Evolutionary conservation across 2,329 filamentous ascomycete genomes (phyloP).

Genomic region (Corniculantispora saksenae): DNA sequence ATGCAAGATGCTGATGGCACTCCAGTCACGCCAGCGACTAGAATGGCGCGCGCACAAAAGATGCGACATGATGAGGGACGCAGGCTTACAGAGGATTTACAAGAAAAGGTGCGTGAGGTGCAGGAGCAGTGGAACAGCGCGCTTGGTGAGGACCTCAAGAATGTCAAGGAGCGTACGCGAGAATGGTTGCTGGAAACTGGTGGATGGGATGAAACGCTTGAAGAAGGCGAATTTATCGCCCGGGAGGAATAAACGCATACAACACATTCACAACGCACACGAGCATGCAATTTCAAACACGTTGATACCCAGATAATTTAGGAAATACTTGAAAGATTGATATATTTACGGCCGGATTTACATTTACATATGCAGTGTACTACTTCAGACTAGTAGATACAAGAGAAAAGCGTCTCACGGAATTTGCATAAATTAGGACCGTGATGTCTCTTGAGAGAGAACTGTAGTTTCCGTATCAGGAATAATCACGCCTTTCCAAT

Average conservation of each 20-base stretch:
- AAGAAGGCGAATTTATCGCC: slow-evolving; percentile 55
- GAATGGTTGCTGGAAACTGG: slow-evolving; percentile 72
- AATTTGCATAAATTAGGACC: background rate
- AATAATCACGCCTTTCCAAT: background rate
- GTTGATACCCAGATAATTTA: slow-evolving; percentile 33
- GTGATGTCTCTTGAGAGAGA: background rate
- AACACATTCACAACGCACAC: slow-evolving; percentile 1
- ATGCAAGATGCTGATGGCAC: slow-evolving; percentile 43
- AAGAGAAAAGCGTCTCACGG: background rate
- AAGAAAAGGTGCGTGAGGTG: slow-evolving; percentile 89
- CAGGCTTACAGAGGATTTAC: slow-evolving; percentile 78
- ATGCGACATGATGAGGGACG: slow-evolving; percentile 68
- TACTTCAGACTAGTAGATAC: background rate
- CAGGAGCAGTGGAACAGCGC: slow-evolving; percentile 90
- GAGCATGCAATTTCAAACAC: slow-evolving; percentile 2
- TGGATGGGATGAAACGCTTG: slow-evolving; percentile 83
- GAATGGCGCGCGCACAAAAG: slow-evolving; percentile 48
- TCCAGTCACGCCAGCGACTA: slow-evolving; percentile 34
- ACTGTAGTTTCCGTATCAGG: background rate
- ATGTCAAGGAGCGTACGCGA: slow-evolving; percentile 73
- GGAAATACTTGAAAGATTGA: background rate
- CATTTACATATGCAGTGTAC: background rate
- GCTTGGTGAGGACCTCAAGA: slow-evolving; percentile 74
- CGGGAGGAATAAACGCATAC: slow-evolving; percentile 30
- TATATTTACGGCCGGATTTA: slow-evolving; percentile 9